These are phyloP conservation scores for Melanopsichium pennsylvanicum DNA, from an alignment of 1,284 basidiomycete genomes.

Conservation along the genomic window DNA sequence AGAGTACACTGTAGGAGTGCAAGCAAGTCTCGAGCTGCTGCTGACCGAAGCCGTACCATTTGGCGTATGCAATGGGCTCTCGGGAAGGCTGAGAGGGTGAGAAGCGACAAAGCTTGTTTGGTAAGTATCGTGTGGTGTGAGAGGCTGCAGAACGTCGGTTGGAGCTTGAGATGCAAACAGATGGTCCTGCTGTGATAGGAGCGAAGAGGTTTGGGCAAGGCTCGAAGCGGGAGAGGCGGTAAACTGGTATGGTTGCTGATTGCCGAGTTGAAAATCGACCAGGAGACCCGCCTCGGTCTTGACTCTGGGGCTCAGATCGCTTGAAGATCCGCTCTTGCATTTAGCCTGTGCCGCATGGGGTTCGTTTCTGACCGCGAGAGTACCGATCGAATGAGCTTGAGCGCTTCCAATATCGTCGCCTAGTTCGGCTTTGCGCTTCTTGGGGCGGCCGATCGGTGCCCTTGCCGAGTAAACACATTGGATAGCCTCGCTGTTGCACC, in stretches of 20 bases:
- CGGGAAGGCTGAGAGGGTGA: not conserved
- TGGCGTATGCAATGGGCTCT: constrained; percentile 6
- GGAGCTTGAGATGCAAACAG: not conserved
- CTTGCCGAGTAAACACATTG: constrained; percentile 46
- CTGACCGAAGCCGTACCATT: not conserved
- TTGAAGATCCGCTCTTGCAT: not conserved
- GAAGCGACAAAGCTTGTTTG: not conserved
- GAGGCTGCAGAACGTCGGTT: constrained; percentile 3
- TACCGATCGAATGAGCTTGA: not conserved
- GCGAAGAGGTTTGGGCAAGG: not conserved
- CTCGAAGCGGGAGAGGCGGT: constrained; percentile 2
- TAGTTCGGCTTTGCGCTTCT: constrained; percentile 44
- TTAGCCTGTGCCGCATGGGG: not conserved
- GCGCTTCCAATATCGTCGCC: not conserved
- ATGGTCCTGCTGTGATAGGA: not conserved
- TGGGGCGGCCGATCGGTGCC: constrained; percentile 54
- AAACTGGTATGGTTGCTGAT: not conserved
- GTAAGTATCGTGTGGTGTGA: not conserved
- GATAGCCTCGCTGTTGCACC: constrained; percentile 43
- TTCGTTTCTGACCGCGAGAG: not conserved
- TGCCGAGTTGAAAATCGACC: not conserved
- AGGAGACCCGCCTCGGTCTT: constrained; percentile 10
- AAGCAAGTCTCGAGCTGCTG: not conserved
- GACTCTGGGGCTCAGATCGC: not conserved
- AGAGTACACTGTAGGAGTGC: constrained; percentile 14